Conservation (phyloP, 164 flowering plant species). For the Nymphaea thermarum region DNA sequence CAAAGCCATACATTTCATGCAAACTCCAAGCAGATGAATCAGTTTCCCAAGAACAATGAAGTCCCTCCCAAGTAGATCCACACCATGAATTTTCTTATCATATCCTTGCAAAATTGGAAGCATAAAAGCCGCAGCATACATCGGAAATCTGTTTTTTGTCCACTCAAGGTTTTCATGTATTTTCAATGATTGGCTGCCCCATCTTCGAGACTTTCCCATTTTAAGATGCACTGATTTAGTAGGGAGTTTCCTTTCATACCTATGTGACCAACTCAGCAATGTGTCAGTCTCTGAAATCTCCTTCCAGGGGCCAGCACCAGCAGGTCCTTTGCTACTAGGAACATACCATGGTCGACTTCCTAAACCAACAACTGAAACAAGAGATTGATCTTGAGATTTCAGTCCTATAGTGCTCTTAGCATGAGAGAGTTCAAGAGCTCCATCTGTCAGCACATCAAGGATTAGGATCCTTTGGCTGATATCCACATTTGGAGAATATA, state of each 20-base stretch:
- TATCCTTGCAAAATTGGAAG: slow-evolving; percentile 94
- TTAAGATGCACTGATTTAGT: slow-evolving; percentile 36
- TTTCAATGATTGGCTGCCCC: slow-evolving; percentile 43
- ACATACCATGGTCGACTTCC: slow-evolving; percentile 78
- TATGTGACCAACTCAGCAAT: slow-evolving; percentile 53
- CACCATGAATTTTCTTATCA: slow-evolving; percentile 94
- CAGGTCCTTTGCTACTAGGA: slow-evolving; percentile 61
- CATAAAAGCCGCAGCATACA: slow-evolving; percentile 95
- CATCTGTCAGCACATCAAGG: slow-evolving; percentile 89
- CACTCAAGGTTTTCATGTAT: slow-evolving; percentile 27
- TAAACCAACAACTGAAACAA: slow-evolving; percentile 38
- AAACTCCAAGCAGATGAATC: slow-evolving; percentile 82
- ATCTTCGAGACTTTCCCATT: slow-evolving; percentile 73
- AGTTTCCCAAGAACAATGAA: slow-evolving; percentile 90
- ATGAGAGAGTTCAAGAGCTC: slow-evolving; percentile 78
- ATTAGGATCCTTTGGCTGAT: slow-evolving; percentile 83
- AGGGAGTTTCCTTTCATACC: slow-evolving; percentile 84
- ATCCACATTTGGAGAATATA: slow-evolving; percentile 88
- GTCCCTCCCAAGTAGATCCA: slow-evolving; percentile 86
- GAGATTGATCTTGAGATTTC: slow-evolving; percentile 24
- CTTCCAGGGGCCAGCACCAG: slow-evolving; percentile 77
- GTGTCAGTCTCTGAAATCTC: slow-evolving; percentile 55
- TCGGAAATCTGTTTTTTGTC: slow-evolving; percentile 70
- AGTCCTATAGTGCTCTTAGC: slow-evolving; percentile 23
- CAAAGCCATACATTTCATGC: slow-evolving; percentile 85